Evolutionary conservation across 257 asterid species (phyloP).

Genomic region (Haberlea rhodopensis): DNA sequence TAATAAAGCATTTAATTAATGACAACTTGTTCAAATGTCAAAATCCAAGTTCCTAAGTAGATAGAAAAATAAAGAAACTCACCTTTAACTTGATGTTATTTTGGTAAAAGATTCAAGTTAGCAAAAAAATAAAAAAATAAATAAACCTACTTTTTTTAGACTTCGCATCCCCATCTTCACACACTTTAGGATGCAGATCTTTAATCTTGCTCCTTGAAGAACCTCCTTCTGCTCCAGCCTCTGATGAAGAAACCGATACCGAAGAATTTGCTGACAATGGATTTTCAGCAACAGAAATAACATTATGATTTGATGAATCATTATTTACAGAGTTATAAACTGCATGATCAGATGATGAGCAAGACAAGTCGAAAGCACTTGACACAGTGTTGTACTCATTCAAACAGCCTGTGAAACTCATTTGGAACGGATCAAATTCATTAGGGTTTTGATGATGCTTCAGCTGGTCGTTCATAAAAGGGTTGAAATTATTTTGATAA

Average conservation of each 20-base stretch:
- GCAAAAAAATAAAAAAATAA: not conserved
- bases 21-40: constrained; percentile 15
- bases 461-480: constrained; percentile 34
- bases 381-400: constrained; percentile 57
- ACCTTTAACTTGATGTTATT: not conserved
- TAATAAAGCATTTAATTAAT: constrained; percentile 20
- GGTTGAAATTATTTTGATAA: constrained; percentile 25
- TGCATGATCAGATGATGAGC: constrained; percentile 29
- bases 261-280: constrained; percentile 44
- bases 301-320: constrained; percentile 6
- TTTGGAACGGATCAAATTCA: constrained; percentile 31
- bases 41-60: not conserved
- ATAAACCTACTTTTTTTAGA: constrained; percentile 57
- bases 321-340: constrained; percentile 18
- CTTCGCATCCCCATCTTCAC: constrained; percentile 54
- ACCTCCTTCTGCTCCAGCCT: constrained; percentile 58
- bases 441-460: constrained; percentile 32
- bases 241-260: constrained; percentile 57
- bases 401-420: constrained; percentile 48
- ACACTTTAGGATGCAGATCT: constrained; percentile 28
- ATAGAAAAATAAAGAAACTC: not conserved
- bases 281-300: constrained; percentile 23
- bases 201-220: constrained; percentile 45
- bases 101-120: not conserved
- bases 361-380: constrained; percentile 38